phyloP scores from a whole-genome alignment of 345 rosid genomes.

The Alliaria petiolata region DNA sequence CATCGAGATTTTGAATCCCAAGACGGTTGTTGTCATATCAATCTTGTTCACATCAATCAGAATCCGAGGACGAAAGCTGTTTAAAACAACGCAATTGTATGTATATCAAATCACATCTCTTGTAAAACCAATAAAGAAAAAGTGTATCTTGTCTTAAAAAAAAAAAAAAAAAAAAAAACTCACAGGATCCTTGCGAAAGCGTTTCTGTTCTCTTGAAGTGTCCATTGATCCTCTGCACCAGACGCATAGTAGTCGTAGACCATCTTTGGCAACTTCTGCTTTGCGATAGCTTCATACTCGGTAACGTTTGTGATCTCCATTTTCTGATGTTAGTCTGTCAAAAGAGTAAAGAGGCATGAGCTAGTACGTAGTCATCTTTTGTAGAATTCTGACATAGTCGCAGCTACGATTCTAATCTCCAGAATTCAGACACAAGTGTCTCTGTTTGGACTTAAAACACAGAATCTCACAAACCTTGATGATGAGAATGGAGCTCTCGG shows the following conservation, averaged over 20 bases:
- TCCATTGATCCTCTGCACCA: constrained; percentile 83
- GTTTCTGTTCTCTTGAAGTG: constrained; percentile 59
- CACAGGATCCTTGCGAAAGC: constrained; percentile 77
- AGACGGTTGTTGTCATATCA: constrained; percentile 61
- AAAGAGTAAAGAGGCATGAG: background rate
- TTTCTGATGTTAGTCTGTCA: constrained; percentile 12
- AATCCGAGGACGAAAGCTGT: constrained; percentile 79
- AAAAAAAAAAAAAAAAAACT: constrained; percentile 1
- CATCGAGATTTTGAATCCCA: constrained; percentile 87
- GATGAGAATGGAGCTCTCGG: background rate
- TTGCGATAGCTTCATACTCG: constrained; percentile 69
- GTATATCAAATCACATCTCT: constrained; percentile 8
- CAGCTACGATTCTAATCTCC: background rate
- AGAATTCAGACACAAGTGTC: background rate
- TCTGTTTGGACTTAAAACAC: background rate
- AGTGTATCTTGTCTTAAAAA: background rate
- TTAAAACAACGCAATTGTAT: background rate
- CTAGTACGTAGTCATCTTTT: constrained; percentile 3
- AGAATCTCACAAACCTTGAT: constrained; percentile 12
- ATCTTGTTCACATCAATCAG: constrained; percentile 81
- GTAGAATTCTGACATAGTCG: background rate
- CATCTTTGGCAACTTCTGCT: constrained; percentile 78
- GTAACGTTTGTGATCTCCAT: constrained; percentile 74
- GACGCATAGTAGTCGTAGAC: constrained; percentile 76
- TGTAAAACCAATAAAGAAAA: background rate